Conservation (phyloP, 164 flowering plant genomes). For the Kalanchoe fedtschenkoi region DNA sequence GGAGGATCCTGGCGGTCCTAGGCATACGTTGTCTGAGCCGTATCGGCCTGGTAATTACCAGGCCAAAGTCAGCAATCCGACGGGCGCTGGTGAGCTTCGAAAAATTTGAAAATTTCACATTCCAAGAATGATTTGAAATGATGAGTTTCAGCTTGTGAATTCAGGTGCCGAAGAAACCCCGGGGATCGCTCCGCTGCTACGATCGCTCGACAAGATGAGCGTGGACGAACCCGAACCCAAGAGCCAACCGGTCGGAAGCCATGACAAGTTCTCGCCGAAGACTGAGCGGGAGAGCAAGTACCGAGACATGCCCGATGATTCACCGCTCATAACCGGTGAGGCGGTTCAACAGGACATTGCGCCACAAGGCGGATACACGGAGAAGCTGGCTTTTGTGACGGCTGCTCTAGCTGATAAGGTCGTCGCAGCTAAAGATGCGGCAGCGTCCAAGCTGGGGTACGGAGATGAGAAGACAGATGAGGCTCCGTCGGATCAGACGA, state of each 20-base stretch:
- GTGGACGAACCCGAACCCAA: constrained; percentile 12
- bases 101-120: not conserved
- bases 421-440: constrained; percentile 7
- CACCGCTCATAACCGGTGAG: not conserved
- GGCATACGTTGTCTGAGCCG: constrained; percentile 1
- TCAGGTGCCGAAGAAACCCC: constrained; percentile 34
- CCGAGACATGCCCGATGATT: constrained; percentile 3
- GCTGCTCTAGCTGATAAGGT: constrained; percentile 6
- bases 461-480: not conserved
- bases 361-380: constrained; percentile 9
- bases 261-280: constrained; percentile 48
- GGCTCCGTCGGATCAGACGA: not conserved
- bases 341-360: not conserved
- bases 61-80: constrained; percentile 33
- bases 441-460: constrained; percentile 11
- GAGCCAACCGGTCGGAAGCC: constrained; percentile 31
- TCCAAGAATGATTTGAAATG: not conserved
- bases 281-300: not conserved
- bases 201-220: constrained; percentile 27
- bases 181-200: constrained; percentile 20
- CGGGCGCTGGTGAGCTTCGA: constrained; percentile 20
- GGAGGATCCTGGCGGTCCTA: constrained; percentile 33
- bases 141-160: not conserved
- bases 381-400: constrained; percentile 9
- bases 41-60: constrained; percentile 22